Conservation (phyloP, 2,329 filamentous ascomycete species). For the Tricladium varicosporioides region DNA sequence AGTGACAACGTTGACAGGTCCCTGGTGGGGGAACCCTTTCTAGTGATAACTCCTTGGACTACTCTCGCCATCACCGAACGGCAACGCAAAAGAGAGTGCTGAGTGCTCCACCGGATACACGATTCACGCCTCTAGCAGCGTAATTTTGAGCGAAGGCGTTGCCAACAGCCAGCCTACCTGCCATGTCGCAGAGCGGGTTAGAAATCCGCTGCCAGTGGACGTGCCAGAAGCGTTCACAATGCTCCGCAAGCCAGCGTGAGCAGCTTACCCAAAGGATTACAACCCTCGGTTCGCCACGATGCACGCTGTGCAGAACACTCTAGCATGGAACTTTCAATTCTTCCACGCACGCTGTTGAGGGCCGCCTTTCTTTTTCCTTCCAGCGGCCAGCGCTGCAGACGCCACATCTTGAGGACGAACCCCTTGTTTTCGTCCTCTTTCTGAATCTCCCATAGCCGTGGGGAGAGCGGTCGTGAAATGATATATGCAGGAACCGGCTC, state of each 20-base stretch:
- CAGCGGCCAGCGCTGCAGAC: neutral
- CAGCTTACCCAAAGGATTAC: neutral
- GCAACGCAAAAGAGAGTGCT: too few relatives aligned
- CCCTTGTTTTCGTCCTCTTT: neutral
- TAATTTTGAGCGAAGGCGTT: too few relatives aligned
- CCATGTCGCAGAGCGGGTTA: too few relatives aligned
- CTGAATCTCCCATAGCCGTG: neutral
- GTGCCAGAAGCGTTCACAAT: neutral
- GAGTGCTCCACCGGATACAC: too few relatives aligned
- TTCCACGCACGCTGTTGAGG: neutral
- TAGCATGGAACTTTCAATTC: neutral
- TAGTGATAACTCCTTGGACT: too few relatives aligned
- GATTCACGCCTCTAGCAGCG: too few relatives aligned
- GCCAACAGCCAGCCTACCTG: too few relatives aligned
- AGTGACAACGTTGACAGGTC: too few relatives aligned
- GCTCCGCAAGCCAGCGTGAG: neutral
- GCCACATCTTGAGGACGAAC: neutral
- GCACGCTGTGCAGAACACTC: too few relatives aligned
- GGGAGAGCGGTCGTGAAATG: constrained; percentile 9
- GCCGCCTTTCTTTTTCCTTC: neutral
- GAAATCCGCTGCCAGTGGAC: too few relatives aligned
- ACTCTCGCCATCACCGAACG: too few relatives aligned
- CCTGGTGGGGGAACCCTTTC: too few relatives aligned
- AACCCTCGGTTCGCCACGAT: neutral
- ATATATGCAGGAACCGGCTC: constrained; percentile 14